Percentiles rank a stretch among this genome's conserved stretches.
phyloP scores from a whole-genome alignment of 192 early-diverging fungal species.

The Entrophospora sp. region DNA sequence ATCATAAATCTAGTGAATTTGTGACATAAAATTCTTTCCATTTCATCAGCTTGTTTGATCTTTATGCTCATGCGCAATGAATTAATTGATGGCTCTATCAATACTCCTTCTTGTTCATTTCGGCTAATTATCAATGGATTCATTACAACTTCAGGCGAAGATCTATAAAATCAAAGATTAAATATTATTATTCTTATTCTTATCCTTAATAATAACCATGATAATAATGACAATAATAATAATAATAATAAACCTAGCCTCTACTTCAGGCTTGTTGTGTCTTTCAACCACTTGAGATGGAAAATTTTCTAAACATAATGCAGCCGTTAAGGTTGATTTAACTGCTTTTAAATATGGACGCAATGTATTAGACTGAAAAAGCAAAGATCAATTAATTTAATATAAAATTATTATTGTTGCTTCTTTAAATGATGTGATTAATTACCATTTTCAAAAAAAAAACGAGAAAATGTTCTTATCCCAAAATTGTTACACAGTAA shows the following conservation, averaged over 20 bases:
- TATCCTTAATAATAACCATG: no score
- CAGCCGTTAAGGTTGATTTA: slow-evolving; percentile 83
- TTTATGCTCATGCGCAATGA: slow-evolving; percentile 87
- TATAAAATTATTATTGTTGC: no score
- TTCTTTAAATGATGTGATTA: no score
- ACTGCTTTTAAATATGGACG: slow-evolving; percentile 91
- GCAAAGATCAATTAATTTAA: no score
- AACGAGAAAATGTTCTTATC: no score
- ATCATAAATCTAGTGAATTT: slow-evolving; percentile 97
- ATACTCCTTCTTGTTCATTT: slow-evolving; percentile 84
- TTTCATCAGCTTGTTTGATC: slow-evolving; percentile 96
- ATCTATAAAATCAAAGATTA: no score
- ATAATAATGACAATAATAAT: no score
- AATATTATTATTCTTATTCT: no score
- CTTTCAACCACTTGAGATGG: slow-evolving; percentile 94
- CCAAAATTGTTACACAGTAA: no score
- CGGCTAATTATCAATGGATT: slow-evolving; percentile 79
- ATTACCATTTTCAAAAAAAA: no score
- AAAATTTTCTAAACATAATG: slow-evolving; percentile 96
- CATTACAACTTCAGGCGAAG: slow-evolving; percentile 74
- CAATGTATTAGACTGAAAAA: slow-evolving; percentile 98
- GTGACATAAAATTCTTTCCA: slow-evolving; percentile 90
- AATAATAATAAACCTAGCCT: slow-evolving; percentile 74
- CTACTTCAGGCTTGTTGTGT: slow-evolving; percentile 97
- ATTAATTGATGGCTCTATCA: slow-evolving; percentile 88